Percentiles rank a stretch among this genome's conserved stretches.
Evolutionary conservation across 306 rosid genomes (phyloP).

Genomic region (Rubus parviflorus): DNA sequence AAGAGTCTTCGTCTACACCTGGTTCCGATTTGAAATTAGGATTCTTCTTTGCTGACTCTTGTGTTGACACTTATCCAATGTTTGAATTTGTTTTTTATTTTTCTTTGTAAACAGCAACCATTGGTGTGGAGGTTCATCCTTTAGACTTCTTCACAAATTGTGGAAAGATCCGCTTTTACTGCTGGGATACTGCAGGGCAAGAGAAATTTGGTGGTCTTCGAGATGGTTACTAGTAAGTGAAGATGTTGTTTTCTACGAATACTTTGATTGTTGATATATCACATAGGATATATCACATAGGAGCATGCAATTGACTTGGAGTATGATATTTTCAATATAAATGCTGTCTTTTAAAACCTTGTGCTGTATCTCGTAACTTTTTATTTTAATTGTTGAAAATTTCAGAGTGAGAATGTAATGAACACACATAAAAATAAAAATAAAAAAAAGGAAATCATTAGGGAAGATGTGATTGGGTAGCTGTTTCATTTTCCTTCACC

Average conservation of each 20-base stretch:
- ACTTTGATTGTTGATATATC: not conserved
- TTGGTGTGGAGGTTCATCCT: slow-evolving; percentile 84
- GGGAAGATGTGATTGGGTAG: not conserved
- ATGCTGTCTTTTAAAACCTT: not conserved
- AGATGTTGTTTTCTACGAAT: not conserved
- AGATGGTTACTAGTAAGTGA: slow-evolving; percentile 79
- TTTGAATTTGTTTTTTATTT: not conserved
- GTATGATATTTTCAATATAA: too few species aligned
- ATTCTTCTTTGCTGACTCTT: not conserved
- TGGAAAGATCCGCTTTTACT: slow-evolving; percentile 68
- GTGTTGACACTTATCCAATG: not conserved
- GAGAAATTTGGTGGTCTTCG: slow-evolving; percentile 83
- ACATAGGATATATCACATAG: not conserved
- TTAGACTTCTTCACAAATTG: slow-evolving; percentile 67
- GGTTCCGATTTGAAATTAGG: not conserved
- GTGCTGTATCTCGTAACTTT: not conserved
- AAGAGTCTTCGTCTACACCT: not conserved
- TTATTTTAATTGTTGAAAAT: not conserved
- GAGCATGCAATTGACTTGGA: not conserved
- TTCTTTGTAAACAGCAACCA: slow-evolving; percentile 52
- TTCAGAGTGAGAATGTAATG: not conserved
- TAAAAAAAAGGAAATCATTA: not conserved
- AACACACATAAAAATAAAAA: not conserved
- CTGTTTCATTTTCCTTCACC: not conserved
- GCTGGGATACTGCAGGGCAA: slow-evolving; percentile 90